Conservation (phyloP, 805 yeast species). For the Danielia oregonensis region DNA sequence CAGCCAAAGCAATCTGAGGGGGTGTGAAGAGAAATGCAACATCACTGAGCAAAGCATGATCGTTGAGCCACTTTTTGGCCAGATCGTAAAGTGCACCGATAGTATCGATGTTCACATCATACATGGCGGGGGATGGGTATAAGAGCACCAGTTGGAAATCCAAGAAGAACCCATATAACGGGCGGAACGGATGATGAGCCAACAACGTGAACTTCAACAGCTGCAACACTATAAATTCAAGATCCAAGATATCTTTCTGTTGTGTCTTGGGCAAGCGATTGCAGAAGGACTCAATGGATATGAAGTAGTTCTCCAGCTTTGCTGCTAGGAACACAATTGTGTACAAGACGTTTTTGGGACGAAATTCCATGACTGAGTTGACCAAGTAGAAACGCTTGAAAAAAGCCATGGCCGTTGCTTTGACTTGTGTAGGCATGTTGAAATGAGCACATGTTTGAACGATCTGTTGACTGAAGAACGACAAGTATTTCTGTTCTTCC, state of each 20-base stretch:
- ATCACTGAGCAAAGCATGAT: conserved; percentile 67
- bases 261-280: conserved; percentile 64
- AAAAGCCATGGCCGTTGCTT: conserved; percentile 82
- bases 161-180: conserved; percentile 91
- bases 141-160: conserved; percentile 67
- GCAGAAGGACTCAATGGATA: conserved; percentile 78
- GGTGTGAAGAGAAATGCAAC: conserved; percentile 80
- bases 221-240: conserved; percentile 76
- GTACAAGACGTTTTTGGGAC: conserved; percentile 75
- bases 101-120: conserved; percentile 46
- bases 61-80: conserved; percentile 63
- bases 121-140: conserved; percentile 40
- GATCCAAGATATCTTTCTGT: conserved; percentile 62
- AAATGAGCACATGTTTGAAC: conserved; percentile 67
- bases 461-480: conserved; percentile 69
- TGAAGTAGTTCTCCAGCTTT: conserved; percentile 86
- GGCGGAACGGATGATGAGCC: conserved; percentile 85
- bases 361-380: conserved; percentile 81
- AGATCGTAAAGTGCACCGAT: conserved; percentile 68
- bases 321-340: conserved; percentile 84
- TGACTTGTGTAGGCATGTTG: conserved; percentile 82
- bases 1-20: conserved; percentile 92
- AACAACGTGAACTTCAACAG: conserved; percentile 72
- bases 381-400: conserved; percentile 75
- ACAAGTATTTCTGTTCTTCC: conserved; percentile 69